These are phyloP conservation scores for Pulveroboletus sp. DNA, from an alignment of 768 basidiomycete genomes.

Conservation along the genomic window DNA sequence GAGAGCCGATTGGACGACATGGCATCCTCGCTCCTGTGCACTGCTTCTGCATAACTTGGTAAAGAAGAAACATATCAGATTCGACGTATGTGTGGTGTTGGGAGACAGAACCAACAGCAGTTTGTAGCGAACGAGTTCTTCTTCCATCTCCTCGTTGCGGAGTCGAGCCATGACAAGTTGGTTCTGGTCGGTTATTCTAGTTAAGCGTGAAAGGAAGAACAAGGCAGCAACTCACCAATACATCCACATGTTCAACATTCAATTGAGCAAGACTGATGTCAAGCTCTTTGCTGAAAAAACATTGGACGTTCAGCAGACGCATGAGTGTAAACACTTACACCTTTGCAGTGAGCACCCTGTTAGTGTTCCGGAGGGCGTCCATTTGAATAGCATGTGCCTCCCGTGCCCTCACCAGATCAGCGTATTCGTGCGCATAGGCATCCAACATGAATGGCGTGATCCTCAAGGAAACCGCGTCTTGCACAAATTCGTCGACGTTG, in stretches of 20 bases:
- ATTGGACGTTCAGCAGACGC: slow-evolving; percentile 1
- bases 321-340: slow-evolving; percentile 53
- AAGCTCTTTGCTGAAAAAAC: slow-evolving; percentile 60
- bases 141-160: slow-evolving; percentile 89
- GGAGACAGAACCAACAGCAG: slow-evolving; percentile 49
- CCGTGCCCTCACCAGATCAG: slow-evolving; percentile 68
- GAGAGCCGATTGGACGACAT: slow-evolving; percentile 64
- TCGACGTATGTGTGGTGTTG: neutral
- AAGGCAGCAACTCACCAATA: slow-evolving; percentile 45
- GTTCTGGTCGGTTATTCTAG: slow-evolving; percentile 51
- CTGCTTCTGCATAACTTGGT: slow-evolving; percentile 70
- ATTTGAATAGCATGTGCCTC: slow-evolving; percentile 84
- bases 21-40: slow-evolving; percentile 73
- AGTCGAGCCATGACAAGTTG: slow-evolving; percentile 87
- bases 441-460: slow-evolving; percentile 98
- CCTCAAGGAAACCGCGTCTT: slow-evolving; percentile 77
- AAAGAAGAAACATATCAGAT: neutral
- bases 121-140: slow-evolving; percentile 92
- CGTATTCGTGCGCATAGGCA: slow-evolving; percentile 82
- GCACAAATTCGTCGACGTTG: slow-evolving; percentile 77
- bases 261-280: slow-evolving; percentile 76
- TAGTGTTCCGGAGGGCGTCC: slow-evolving; percentile 76
- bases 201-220: slow-evolving; percentile 13
- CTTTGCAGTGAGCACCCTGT: slow-evolving; percentile 69
- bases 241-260: slow-evolving; percentile 77